These are phyloP conservation scores for Orychophragmus violaceus DNA, from an alignment of 345 rosid species.

Conservation along the genomic window DNA sequence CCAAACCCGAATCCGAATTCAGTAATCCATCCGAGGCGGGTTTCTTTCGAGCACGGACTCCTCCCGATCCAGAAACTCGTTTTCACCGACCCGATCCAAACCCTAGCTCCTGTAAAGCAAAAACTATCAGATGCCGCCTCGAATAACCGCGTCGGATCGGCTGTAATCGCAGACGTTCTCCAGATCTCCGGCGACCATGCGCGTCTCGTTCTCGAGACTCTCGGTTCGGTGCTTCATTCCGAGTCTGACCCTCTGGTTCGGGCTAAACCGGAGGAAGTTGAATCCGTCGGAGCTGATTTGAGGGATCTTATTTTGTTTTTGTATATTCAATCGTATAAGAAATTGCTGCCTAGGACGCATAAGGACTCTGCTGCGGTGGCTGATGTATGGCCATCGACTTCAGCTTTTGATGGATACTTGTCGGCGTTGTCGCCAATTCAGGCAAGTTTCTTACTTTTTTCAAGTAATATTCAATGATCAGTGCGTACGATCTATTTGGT, in stretches of 20 bases:
- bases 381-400: constrained; percentile 99
- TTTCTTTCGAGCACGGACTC: constrained; percentile 93
- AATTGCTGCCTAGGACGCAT: constrained; percentile 78
- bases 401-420: constrained; percentile 93
- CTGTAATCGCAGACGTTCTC: constrained; percentile 60
- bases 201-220: constrained; percentile 76
- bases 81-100: constrained; percentile 74
- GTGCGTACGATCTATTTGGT: background rate
- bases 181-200: constrained; percentile 92
- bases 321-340: constrained; percentile 94
- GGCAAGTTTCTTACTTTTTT: constrained; percentile 36
- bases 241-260: constrained; percentile 68
- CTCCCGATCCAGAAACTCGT: constrained; percentile 90
- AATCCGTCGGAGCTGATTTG: constrained; percentile 70
- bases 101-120: constrained; percentile 62
- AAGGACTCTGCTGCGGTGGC: constrained; percentile 93
- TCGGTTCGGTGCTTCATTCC: constrained; percentile 76
- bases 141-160: constrained; percentile 53
- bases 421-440: constrained; percentile 97
- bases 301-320: constrained; percentile 78
- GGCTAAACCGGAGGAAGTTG: constrained; percentile 49
- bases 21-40: constrained; percentile 76
- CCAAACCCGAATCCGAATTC: constrained; percentile 40
- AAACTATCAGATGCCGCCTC: constrained; percentile 40
- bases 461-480: background rate